Evolutionary conservation across 2,329 filamentous ascomycete genomes (phyloP), one percentile per base, ranked within the genome.

Genomic region (Epichloe festucae): DNA sequence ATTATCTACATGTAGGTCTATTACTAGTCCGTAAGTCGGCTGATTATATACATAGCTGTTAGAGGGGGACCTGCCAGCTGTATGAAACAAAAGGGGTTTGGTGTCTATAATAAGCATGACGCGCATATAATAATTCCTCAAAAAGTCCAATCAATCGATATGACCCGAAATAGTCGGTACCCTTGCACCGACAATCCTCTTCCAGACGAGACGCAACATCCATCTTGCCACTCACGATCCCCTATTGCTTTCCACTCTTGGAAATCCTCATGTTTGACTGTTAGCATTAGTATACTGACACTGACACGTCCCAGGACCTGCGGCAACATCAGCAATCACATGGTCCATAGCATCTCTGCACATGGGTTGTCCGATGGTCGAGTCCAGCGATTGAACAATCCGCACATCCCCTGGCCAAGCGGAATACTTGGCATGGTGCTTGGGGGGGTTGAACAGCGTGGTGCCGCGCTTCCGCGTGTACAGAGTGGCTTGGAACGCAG

Each of bases 371-470:
- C 71, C 70, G 7, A 53, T 49, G 35, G 58, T 56, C 5, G 58
- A 59, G 2, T 65, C 63, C 55, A 77, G 74, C 31, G 68, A 62
- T 63, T 83, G 75, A 50, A 70, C 67, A 40, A 84, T 66, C 48
- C 78, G 73, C 2, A 82, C 73, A 17, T 78, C 74, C 52, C 73
- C 81, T 0, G 79, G 78, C 81, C 81, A 85, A 1, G 65, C 57
- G 14, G 64, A 57, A 40, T 46, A 36, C 27, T 46, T 36, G 19
- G 43, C 47, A 34, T 36, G 51, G n/a, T 49, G 31, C 36, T 38
- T 15, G 47, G 36, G 35, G 34, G 57, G 34, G 57, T 59, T 45
- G 40, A 63, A 56, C 14, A 50, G 53, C 8, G 53, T 51, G 45
- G 54, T 54, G 39, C 58, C 60, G 3, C 64, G 60, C 3, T 67